Conservation (phyloP, 78 protist species). For the Dictyostelium purpureum region DNA sequence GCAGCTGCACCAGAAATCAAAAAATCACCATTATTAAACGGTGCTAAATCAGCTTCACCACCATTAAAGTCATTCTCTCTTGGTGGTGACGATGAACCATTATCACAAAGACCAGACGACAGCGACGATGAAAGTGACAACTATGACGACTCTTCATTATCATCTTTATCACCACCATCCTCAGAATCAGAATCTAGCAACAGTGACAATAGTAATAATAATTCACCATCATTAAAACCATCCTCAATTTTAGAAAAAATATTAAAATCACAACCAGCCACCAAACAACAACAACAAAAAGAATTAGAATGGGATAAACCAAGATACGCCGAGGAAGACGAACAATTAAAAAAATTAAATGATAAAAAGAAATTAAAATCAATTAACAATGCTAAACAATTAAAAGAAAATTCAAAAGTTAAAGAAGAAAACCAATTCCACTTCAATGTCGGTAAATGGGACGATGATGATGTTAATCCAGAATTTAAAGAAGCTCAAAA, state of each 20-base stretch:
- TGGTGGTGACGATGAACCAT: not conserved
- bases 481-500: conserved; percentile 29
- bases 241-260: not conserved
- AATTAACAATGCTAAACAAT: not conserved
- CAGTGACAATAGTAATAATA: not conserved
- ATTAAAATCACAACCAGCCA: not conserved
- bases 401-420: not conserved
- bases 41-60: not conserved
- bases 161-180: conserved; percentile 10
- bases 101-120: not conserved
- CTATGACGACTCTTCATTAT: conserved; percentile 1
- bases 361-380: not conserved
- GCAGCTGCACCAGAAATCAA: not conserved
- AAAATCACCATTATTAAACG: not conserved
- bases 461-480: not conserved
- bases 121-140: not conserved
- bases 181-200: conserved; percentile 24
- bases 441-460: conserved; percentile 36
- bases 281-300: not conserved
- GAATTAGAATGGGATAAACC: conserved; percentile 9
- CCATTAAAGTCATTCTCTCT: not conserved
- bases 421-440: not conserved
- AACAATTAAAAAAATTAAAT: not conserved
- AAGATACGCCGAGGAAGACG: not conserved
- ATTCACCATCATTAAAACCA: conserved; percentile 4